A percentile compares a stretch with the other conserved stretches of the same genome.
These are phyloP conservation scores for Prillingera fragicola DNA, from an alignment of 1,284 basidiomycete species.

Conservation along the genomic window DNA sequence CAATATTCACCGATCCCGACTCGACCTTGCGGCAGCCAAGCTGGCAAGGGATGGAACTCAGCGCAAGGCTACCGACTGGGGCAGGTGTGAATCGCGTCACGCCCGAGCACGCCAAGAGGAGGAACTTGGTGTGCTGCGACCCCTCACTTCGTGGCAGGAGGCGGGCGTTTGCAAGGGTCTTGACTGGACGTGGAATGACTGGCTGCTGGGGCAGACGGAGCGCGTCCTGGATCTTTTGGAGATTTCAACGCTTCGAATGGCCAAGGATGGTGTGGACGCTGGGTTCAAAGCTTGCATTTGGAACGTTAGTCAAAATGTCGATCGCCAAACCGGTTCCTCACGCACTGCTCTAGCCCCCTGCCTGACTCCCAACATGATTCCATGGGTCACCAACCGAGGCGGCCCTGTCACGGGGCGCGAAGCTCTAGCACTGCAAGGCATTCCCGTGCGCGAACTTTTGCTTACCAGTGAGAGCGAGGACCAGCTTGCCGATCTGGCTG, in stretches of 20 bases:
- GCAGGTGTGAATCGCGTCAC: constrained; percentile 84
- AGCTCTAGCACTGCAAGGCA: constrained; percentile 85
- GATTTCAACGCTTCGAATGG: constrained; percentile 76
- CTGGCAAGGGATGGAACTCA: constrained; percentile 52
- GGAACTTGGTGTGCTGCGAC: constrained; percentile 71
- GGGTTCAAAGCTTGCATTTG: constrained; percentile 89
- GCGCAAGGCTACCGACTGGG: constrained; percentile 65
- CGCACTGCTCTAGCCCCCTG: constrained; percentile 83
- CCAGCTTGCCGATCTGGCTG: constrained; percentile 87
- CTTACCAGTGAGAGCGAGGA: constrained; percentile 90
- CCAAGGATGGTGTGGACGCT: constrained; percentile 72
- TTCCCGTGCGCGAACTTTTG: constrained; percentile 84
- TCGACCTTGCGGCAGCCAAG: constrained; percentile 62
- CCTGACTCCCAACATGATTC: constrained; percentile 92
- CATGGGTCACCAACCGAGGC: constrained; percentile 89
- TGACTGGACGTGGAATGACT: constrained; percentile 91
- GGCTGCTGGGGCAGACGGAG: constrained; percentile 84
- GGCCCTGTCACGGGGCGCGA: constrained; percentile 94
- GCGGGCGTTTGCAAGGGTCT: constrained; percentile 80
- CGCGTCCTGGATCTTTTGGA: constrained; percentile 93
- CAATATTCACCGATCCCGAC: constrained; percentile 78
- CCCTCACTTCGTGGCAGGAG: constrained; percentile 89
- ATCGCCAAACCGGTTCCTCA: constrained; percentile 74
- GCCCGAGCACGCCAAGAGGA: constrained; percentile 82
- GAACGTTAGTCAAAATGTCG: constrained; percentile 97